Evolutionary conservation across 345 rosid species (phyloP).

Genomic region (Rhodamnia argentea): DNA sequence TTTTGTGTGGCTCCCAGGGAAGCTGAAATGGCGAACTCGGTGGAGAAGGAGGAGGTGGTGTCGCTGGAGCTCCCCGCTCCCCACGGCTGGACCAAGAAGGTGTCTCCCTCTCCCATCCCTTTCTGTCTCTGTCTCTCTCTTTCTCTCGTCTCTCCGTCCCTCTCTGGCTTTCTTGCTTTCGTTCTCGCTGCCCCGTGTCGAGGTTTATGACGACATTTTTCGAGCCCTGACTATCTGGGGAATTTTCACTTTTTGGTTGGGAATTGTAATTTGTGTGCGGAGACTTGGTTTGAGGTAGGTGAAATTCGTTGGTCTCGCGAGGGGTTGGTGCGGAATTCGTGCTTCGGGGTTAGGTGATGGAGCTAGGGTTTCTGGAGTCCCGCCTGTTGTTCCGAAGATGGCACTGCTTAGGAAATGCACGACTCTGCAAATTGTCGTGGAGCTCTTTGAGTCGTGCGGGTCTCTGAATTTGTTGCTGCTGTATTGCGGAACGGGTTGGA

Average conservation of each 20-base stretch:
- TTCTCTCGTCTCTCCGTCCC: not conserved
- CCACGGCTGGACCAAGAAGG: constrained; percentile 37
- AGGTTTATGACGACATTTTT: not conserved
- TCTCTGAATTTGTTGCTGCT: no score
- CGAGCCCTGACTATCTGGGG: not conserved
- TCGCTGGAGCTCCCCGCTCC: constrained; percentile 42
- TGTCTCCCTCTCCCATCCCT: not conserved
- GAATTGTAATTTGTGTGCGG: not conserved
- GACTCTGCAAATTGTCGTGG: not conserved
- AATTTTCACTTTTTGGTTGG: not conserved
- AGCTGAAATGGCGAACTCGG: constrained; percentile 17
- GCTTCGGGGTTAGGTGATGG: not conserved
- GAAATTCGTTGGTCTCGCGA: not conserved
- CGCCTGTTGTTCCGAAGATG: not conserved
- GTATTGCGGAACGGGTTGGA: not conserved
- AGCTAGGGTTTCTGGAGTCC: not conserved
- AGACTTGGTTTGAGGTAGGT: not conserved
- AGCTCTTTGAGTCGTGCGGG: not conserved
- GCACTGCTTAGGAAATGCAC: not conserved
- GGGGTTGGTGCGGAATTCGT: not conserved
- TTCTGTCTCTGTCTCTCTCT: not conserved
- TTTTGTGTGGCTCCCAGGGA: not conserved
- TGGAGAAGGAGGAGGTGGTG: constrained; percentile 22
- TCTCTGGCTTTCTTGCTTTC: not conserved
- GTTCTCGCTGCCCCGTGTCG: not conserved